Evolutionary conservation across 768 basidiomycete species (phyloP), one percentile per base, ranked within the genome.

Genomic region (Chalciporus piperatus): DNA sequence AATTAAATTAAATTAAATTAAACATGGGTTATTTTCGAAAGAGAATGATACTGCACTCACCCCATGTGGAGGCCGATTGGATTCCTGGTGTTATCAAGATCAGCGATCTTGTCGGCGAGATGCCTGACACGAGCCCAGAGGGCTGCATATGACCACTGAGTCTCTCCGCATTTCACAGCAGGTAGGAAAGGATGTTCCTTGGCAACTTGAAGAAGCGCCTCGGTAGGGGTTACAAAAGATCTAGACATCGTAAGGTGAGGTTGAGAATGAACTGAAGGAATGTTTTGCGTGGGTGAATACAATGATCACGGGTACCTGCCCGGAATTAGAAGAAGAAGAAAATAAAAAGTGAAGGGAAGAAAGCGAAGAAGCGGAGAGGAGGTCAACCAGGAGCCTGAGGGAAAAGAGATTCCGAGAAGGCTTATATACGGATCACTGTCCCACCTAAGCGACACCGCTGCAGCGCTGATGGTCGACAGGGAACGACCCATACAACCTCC

Each of bases 141-240:
- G 47, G 62, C 66, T 41, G 61, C 62, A n/a, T 68, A 67, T 43
- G 64, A 62, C 66, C 66, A 67, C 57, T 56, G 48, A 41, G 55
- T 46, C 38, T 35, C 50, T 54, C 47, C 57, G n/a, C 51, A 44
- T 28, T 51, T 59, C 35, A 68, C 59, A 10, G 64, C 66, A 41
- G 27, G 10, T 25, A 49, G 53, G 48, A 48, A 59, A 14, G 66
- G 66, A 47, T 67, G 57, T 23, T 61, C 51, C 55, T 55, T 60
- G 49, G 66, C 64, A 38, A 65, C 66, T 42, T 65, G 59, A 40
- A 67, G 55, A 37, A 67, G 66, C 20, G 59, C 66, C 47, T 67
- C 66, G 38, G 66, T 68, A 20, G 66, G 66, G 14, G 66, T 67
- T 37, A 56, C 22, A 28, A 50, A 55, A 22, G 43, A 48, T 52